These are phyloP conservation scores for Curvularia sp. DNA, from an alignment of 2,329 filamentous ascomycete genomes.

Conservation along the genomic window DNA sequence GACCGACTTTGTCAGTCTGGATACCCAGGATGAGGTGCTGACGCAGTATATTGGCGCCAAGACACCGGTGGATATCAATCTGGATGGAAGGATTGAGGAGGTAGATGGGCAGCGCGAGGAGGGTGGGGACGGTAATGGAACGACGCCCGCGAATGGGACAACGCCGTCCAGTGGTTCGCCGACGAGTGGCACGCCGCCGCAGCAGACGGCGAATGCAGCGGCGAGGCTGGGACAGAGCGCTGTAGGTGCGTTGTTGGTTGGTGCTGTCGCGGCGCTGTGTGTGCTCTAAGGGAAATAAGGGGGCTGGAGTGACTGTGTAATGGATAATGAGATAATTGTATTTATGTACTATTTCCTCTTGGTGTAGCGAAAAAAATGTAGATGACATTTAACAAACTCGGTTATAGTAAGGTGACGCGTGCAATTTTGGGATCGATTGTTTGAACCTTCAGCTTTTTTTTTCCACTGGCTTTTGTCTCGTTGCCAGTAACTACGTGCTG, in stretches of 20 bases:
- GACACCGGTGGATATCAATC: conserved; percentile 58
- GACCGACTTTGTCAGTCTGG: conserved; percentile 56
- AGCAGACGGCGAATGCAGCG: conserved; percentile 24
- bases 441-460: too few species aligned
- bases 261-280: conserved; percentile 19
- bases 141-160: conserved; percentile 27
- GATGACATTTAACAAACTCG: too few species aligned
- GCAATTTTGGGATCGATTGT: too few species aligned
- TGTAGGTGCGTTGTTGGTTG: conserved; percentile 17
- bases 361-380: too few species aligned
- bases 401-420: too few species aligned
- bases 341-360: too few species aligned
- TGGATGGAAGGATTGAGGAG: conserved; percentile 58
- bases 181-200: background rate
- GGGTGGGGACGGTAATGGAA: conserved; percentile 20
- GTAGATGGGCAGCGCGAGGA: conserved; percentile 33
- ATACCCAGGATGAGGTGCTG: conserved; percentile 63
- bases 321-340: background rate
- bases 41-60: conserved; percentile 58
- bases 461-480: too few species aligned
- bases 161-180: conserved; percentile 20
- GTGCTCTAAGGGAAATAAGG: conserved; percentile 18
- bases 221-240: conserved; percentile 12
- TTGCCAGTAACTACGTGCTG: too few species aligned
- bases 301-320: background rate